Conservation (phyloP, 2,329 filamentous ascomycete species). For the Hymenoscyphus linearis region DNA sequence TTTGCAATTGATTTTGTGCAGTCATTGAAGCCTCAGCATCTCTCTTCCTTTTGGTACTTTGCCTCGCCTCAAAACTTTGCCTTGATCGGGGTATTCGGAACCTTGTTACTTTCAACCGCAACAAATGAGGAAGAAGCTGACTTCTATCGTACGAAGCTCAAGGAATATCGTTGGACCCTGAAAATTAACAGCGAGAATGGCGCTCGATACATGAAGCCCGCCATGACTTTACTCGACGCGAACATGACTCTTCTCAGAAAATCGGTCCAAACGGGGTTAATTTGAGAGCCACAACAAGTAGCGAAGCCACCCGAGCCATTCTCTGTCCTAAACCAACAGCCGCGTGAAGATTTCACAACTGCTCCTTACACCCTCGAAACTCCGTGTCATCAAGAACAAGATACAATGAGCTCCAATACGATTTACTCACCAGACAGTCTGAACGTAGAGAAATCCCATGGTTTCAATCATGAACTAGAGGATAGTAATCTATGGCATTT, state of each 20-base stretch:
- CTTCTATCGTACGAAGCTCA: slow-evolving; percentile 23
- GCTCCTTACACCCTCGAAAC: slow-evolving; percentile 17
- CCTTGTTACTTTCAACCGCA: slow-evolving; percentile 31
- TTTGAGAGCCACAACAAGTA: not conserved
- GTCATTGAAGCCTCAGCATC: slow-evolving; percentile 40
- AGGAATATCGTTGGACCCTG: slow-evolving; percentile 27
- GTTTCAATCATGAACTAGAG: slow-evolving; percentile 15
- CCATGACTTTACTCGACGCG: slow-evolving; percentile 24
- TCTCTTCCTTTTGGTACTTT: slow-evolving; percentile 43
- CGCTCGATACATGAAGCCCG: slow-evolving; percentile 24
- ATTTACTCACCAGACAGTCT: slow-evolving; percentile 8
- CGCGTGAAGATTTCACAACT: slow-evolving; percentile 15
- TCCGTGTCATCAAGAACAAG: slow-evolving; percentile 13
- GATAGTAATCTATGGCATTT: slow-evolving; percentile 17
- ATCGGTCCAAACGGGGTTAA: not conserved
- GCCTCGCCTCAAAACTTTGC: slow-evolving; percentile 40
- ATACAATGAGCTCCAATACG: slow-evolving; percentile 5
- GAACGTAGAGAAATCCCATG: slow-evolving; percentile 11
- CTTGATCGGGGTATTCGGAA: slow-evolving; percentile 38
- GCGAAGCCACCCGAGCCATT: slow-evolving; percentile 9
- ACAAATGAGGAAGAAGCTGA: slow-evolving; percentile 21
- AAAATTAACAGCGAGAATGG: slow-evolving; percentile 29
- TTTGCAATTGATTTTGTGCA: slow-evolving; percentile 38
- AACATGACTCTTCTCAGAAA: slow-evolving; percentile 20
- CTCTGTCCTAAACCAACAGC: not conserved